Evolutionary conservation across 2,329 filamentous ascomycete species (phyloP), one percentile per base, ranked within the genome.

Genomic region (Domatiomyces catenatus): DNA sequence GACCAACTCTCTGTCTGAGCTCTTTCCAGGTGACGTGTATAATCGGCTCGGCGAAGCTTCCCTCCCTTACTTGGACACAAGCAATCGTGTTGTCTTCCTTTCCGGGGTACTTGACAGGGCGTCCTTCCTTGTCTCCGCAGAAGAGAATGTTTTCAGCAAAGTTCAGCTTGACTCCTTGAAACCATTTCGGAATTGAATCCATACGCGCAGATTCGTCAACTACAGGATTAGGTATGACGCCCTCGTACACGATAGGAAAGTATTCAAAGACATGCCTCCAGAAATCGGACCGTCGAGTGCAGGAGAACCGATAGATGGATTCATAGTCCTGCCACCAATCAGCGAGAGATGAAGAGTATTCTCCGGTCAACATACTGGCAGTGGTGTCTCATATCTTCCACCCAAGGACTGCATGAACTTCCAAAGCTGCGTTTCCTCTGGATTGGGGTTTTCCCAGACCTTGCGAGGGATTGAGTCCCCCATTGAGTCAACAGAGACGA

Each of bases 101-200:
- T 54, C 77, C 70, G 3, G 63, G 57, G 4, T 62, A 62, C 0
- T 53, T 52, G 24, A 54, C 47, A 24, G 47, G 47, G 1, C 77
- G 67, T 0, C 82, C 81, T 28, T 50, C 15, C 20, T 42, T 17
- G 43, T 57, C 51, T 8, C 55, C 56, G 6, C 49, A 52, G 68
- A 77, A 89, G 22, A 94, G 76, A 22, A 87, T 66, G 62, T 92
- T 93, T 67, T 93, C 86, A 4, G 85, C 82, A 62, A 81, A 90
- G 61, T 88, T 93, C 58, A 92, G 65, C 4, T 71, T 67, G 1
- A 88, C 73, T 26, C 86, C 86, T 1, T 78, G 69, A 64, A 92
- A 93, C 86, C 86, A 93, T 42, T 71, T 68, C 0, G 86, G 86
- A 4, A 90, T 51, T n/a, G 2, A 84, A 79, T 75, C 1, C 64